phyloP scores from a whole-genome alignment of 306 rosid species.

The Cucurbita pepo region DNA sequence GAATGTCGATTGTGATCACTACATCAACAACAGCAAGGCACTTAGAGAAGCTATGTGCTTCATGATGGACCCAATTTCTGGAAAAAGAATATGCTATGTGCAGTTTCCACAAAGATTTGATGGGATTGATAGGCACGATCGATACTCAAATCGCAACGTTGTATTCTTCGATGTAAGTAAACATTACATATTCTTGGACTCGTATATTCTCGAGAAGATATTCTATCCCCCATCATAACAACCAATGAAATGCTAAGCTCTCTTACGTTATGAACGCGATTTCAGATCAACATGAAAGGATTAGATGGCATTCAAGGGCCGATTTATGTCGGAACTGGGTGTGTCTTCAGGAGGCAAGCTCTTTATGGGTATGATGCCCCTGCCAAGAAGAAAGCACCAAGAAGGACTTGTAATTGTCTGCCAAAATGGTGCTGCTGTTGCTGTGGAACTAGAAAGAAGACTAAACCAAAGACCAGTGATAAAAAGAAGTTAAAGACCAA shows the following conservation, averaged over 20 bases:
- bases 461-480: slow-evolving; percentile 27
- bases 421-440: slow-evolving; percentile 78
- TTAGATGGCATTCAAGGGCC: slow-evolving; percentile 96
- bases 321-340: slow-evolving; percentile 87
- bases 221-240: not conserved
- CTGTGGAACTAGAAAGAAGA: slow-evolving; percentile 56
- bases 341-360: slow-evolving; percentile 90
- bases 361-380: slow-evolving; percentile 93
- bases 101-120: slow-evolving; percentile 94
- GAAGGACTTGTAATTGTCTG: slow-evolving; percentile 72
- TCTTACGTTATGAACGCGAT: not conserved
- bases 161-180: slow-evolving; percentile 80
- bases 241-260: slow-evolving; percentile 7
- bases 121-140: slow-evolving; percentile 80
- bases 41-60: slow-evolving; percentile 95
- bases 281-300: slow-evolving; percentile 89
- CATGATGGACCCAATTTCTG: slow-evolving; percentile 90
- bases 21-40: slow-evolving; percentile 85
- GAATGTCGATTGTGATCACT: slow-evolving; percentile 94
- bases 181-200: not conserved
- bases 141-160: slow-evolving; percentile 89
- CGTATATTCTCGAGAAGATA: not conserved
- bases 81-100: slow-evolving; percentile 71
- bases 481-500: slow-evolving; percentile 39
- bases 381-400: slow-evolving; percentile 52